phyloP scores from a whole-genome alignment of 73 alveolate genomes.

The Tetrahymena elliotti region DNA sequence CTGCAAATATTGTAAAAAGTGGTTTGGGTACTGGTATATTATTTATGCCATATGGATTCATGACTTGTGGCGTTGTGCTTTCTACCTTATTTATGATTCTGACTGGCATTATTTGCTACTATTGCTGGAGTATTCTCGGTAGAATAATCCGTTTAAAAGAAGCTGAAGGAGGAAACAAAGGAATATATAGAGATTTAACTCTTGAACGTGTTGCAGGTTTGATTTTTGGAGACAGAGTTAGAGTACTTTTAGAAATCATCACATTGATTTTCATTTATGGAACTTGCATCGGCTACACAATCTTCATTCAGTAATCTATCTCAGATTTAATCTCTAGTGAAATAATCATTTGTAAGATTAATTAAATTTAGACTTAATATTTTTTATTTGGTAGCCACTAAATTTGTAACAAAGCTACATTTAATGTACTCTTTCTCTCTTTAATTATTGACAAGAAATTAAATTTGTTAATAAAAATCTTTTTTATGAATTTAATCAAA shows the following conservation, averaged over 20 bases:
- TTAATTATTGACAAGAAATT: background rate
- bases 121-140: background rate
- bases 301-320: background rate
- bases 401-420: background rate
- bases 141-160: background rate
- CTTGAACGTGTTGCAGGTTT: background rate
- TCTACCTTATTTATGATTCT: background rate
- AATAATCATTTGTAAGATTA: background rate
- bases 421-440: background rate
- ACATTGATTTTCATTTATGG: background rate
- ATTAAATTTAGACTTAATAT: background rate
- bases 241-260: background rate
- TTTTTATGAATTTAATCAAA: background rate
- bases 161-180: background rate
- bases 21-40: background rate
- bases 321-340: background rate
- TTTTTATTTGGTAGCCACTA: background rate
- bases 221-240: background rate
- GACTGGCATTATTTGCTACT: background rate
- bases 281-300: background rate
- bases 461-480: background rate
- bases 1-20: background rate
- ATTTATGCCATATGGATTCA: background rate
- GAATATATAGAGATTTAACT: background rate
- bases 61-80: background rate